A percentile compares a stretch with the other conserved stretches of the same genome.
Evolutionary conservation across 208 protist species (phyloP).

Genomic region (Herpetomonas tarakana): DNA sequence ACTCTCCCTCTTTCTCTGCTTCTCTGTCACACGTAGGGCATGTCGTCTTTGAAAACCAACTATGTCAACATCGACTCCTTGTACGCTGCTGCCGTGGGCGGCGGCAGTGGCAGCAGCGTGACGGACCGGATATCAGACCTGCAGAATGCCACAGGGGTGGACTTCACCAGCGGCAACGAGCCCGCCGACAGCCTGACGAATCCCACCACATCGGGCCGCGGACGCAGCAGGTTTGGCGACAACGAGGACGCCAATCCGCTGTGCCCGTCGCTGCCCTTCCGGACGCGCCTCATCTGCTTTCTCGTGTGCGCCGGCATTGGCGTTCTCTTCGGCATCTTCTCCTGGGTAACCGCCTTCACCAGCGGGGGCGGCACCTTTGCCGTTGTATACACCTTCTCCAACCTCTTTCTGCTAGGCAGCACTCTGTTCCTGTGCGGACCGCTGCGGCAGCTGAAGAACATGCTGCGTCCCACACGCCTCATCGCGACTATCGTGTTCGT

Average conservation of each 20-base stretch:
- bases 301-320: slow-evolving; percentile 27
- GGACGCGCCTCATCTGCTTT: slow-evolving; percentile 62
- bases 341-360: slow-evolving; percentile 57
- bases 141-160: slow-evolving; percentile 9
- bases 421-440: slow-evolving; percentile 72
- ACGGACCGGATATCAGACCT: slow-evolving; percentile 8
- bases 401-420: slow-evolving; percentile 49
- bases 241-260: slow-evolving; percentile 19
- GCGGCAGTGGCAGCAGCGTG: slow-evolving; percentile 22
- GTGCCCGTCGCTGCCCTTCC: slow-evolving; percentile 45
- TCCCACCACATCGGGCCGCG: neutral
- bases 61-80: slow-evolving; percentile 24
- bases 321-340: slow-evolving; percentile 54
- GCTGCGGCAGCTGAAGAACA: slow-evolving; percentile 54
- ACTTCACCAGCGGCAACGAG: slow-evolving; percentile 9
- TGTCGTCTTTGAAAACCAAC: slow-evolving; percentile 9
- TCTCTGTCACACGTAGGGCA: too few relatives aligned
- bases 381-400: slow-evolving; percentile 52
- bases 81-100: slow-evolving; percentile 10
- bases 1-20: slow-evolving; percentile 3
- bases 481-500: slow-evolving; percentile 55
- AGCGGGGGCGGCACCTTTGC: slow-evolving; percentile 49
- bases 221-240: neutral
- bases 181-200: neutral
- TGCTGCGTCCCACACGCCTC: slow-evolving; percentile 53